These are phyloP conservation scores for Malassezia cuniculi DNA, from an alignment of 1,284 basidiomycete genomes.

Conservation along the genomic window DNA sequence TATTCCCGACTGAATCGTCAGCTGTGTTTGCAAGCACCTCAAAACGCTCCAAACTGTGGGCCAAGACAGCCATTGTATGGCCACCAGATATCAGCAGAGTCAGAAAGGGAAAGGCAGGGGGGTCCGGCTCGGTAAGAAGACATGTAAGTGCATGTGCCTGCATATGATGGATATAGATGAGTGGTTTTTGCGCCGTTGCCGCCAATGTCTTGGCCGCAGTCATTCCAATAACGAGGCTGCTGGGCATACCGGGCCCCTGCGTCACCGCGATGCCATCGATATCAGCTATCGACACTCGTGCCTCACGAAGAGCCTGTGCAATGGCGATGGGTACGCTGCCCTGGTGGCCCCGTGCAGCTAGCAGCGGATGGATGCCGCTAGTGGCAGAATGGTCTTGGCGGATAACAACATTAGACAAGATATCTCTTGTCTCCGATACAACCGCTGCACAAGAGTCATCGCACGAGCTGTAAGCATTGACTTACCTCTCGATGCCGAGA, in stretches of 20 bases:
- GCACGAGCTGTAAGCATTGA: constrained; percentile 22
- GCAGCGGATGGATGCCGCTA: constrained; percentile 33
- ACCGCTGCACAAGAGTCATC: constrained; percentile 41
- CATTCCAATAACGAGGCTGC: constrained; percentile 30
- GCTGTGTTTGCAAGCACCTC: constrained; percentile 28
- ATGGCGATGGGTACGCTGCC: constrained; percentile 27
- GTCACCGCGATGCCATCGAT: constrained; percentile 42
- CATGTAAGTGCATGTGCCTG: constrained; percentile 28
- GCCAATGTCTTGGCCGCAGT: constrained; percentile 31
- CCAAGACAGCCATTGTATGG: constrained; percentile 39
- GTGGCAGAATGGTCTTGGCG: constrained; percentile 36
- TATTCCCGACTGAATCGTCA: constrained; percentile 40
- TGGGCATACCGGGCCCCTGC: constrained; percentile 38
- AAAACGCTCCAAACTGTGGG: constrained; percentile 17
- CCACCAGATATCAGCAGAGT: constrained; percentile 40
- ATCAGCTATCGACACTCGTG: constrained; percentile 9
- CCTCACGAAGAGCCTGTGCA: constrained; percentile 17
- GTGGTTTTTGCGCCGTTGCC: constrained; percentile 22
- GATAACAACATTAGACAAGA: constrained; percentile 29
- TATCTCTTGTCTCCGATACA: constrained; percentile 21
- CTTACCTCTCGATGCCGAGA: constrained; percentile 36
- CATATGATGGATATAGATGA: constrained; percentile 43
- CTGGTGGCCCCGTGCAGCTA: constrained; percentile 29
- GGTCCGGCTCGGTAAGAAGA: constrained; percentile 18
- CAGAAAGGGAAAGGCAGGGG: constrained; percentile 33